Percentiles rank a stretch among this genome's conserved stretches.
These are phyloP conservation scores for Salisapilia sapeloensis DNA, from an alignment of 352 stramenopile species.

Conservation along the genomic window DNA sequence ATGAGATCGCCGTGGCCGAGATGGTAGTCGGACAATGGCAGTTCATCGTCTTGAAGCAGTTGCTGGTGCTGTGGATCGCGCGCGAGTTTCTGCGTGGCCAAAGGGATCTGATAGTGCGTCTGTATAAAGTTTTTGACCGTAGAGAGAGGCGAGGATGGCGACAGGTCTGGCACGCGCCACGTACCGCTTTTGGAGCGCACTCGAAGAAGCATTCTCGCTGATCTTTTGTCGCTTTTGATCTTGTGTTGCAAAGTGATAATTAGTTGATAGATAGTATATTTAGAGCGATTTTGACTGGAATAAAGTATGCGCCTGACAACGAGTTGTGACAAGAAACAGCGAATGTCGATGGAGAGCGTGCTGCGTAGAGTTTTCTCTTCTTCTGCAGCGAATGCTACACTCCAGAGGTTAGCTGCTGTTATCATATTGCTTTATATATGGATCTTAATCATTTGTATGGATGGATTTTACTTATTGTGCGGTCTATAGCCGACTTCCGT, in stretches of 20 bases:
- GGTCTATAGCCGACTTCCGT: slow-evolving; percentile 25
- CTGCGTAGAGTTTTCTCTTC: neutral
- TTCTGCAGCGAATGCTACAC: neutral
- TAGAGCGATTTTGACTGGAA: too few species aligned
- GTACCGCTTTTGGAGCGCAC: slow-evolving; percentile 80
- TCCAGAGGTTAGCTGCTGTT: slow-evolving; percentile 1
- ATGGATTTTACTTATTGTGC: too few species aligned
- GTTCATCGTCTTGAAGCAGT: slow-evolving; percentile 22
- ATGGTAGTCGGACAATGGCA: slow-evolving; percentile 31
- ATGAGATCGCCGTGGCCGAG: slow-evolving; percentile 69
- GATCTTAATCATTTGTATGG: too few species aligned
- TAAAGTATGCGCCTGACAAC: too few species aligned
- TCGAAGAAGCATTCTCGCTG: slow-evolving; percentile 46
- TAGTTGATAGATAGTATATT: too few species aligned
- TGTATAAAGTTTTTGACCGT: slow-evolving; percentile 70
- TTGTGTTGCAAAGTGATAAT: too few species aligned
- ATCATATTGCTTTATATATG: too few species aligned
- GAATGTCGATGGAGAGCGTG: neutral
- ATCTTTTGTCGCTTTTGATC: neutral
- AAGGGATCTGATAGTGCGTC: slow-evolving; percentile 41
- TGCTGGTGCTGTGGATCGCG: slow-evolving; percentile 29
- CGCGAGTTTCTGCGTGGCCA: slow-evolving; percentile 24
- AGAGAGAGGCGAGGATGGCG: slow-evolving; percentile 33
- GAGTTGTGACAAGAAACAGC: too few species aligned
- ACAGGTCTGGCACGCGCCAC: slow-evolving; percentile 62